These are phyloP conservation scores for Botrytis cinerea DNA, from an alignment of 2,329 filamentous ascomycete genomes.

Conservation along the genomic window DNA sequence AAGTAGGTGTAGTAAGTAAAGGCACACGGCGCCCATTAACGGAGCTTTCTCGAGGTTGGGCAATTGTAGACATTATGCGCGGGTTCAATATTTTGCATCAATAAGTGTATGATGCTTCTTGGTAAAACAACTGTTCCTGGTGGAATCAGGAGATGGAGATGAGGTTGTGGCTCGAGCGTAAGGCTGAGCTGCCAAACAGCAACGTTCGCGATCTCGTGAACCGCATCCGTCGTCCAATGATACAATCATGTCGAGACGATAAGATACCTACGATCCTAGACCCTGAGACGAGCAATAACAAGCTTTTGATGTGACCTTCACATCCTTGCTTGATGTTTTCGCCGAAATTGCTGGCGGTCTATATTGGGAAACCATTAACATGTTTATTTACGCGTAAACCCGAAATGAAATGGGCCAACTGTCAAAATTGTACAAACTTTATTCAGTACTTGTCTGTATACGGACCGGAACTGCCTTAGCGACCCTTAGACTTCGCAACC, in stretches of 20 bases:
- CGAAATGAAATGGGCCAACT: background rate
- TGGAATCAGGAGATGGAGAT: background rate
- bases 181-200: slow-evolving; percentile 8
- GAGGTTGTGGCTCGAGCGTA: slow-evolving; percentile 19
- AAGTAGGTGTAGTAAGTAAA: slow-evolving; percentile 66
- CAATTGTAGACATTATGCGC: slow-evolving; percentile 62
- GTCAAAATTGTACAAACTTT: background rate
- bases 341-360: background rate
- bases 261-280: background rate
- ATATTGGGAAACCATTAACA: background rate
- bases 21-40: slow-evolving; percentile 57
- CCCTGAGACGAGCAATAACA: background rate
- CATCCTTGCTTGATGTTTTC: background rate
- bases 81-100: background rate
- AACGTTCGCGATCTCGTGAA: background rate
- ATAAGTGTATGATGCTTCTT: background rate
- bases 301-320: background rate
- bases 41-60: slow-evolving; percentile 61
- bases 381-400: background rate
- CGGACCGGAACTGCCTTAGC: background rate
- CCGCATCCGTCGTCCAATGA: background rate
- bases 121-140: background rate
- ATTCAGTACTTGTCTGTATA: background rate
- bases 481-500: background rate
- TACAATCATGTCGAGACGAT: background rate